Percentiles rank a stretch among this genome's conserved stretches.
phyloP scores from a whole-genome alignment of 768 basidiomycete genomes.

The Fistulinella prunicolor region DNA sequence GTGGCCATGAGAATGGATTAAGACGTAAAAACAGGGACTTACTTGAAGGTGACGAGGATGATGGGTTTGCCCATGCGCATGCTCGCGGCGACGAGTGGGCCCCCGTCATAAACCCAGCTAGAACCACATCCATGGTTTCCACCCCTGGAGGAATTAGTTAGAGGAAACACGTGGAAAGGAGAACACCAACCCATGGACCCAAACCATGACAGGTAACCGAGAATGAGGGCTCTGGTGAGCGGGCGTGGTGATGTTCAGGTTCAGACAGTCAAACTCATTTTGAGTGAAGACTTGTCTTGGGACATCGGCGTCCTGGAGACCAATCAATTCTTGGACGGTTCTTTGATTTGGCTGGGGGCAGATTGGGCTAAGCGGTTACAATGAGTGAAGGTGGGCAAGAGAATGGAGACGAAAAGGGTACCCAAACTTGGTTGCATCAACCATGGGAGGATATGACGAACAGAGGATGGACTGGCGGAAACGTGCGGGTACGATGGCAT shows the following conservation, averaged over 20 bases:
- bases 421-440: slow-evolving; percentile 69
- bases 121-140: slow-evolving; percentile 72
- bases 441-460: slow-evolving; percentile 52
- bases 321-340: slow-evolving; percentile 60
- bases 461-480: slow-evolving; percentile 71
- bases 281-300: slow-evolving; percentile 56
- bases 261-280: slow-evolving; percentile 78
- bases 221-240: slow-evolving; percentile 51
- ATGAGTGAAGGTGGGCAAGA: not conserved
- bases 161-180: slow-evolving; percentile 6
- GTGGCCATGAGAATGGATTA: slow-evolving; percentile 9
- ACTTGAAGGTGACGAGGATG: slow-evolving; percentile 76
- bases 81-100: slow-evolving; percentile 67
- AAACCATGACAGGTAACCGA: slow-evolving; percentile 73
- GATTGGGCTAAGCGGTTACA: slow-evolving; percentile 51
- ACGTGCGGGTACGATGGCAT: slow-evolving; percentile 67
- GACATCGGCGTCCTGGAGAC: slow-evolving; percentile 49
- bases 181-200: slow-evolving; percentile 74
- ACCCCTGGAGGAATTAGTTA: slow-evolving; percentile 46
- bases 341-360: slow-evolving; percentile 61
- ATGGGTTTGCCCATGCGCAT: slow-evolving; percentile 60
- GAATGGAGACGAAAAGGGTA: slow-evolving; percentile 32
- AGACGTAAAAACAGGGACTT: slow-evolving; percentile 31
- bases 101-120: slow-evolving; percentile 75
- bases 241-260: slow-evolving; percentile 77